phyloP scores from a whole-genome alignment of 768 basidiomycete species.

The Mycena galopus region DNA sequence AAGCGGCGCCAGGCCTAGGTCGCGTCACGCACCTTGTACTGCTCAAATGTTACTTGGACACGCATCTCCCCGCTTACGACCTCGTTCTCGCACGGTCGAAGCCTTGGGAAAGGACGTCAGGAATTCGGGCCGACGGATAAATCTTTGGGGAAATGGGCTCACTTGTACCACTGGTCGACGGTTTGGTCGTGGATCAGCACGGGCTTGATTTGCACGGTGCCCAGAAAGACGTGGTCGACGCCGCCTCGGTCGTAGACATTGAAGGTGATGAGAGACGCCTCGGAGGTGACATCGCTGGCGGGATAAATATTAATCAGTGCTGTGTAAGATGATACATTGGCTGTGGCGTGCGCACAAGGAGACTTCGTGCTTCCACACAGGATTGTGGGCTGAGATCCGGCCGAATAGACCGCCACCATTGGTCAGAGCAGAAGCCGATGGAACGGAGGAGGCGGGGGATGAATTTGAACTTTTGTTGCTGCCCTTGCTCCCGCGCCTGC shows the following conservation, averaged over 20 bases:
- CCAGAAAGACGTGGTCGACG: constrained; percentile 89
- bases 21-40: constrained; percentile 77
- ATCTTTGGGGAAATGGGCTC: constrained; percentile 50
- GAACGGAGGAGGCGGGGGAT: constrained; percentile 47
- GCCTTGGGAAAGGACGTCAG: constrained; percentile 56
- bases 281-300: constrained; percentile 92
- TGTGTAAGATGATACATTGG: constrained; percentile 33
- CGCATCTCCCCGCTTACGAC: constrained; percentile 93
- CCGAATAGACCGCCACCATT: constrained; percentile 67
- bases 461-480: constrained; percentile 59
- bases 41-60: constrained; percentile 94
- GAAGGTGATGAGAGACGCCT: constrained; percentile 84
- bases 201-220: constrained; percentile 92
- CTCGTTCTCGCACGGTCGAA: constrained; percentile 83
- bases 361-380: constrained; percentile 99
- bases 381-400: constrained; percentile 83
- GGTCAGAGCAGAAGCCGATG: constrained; percentile 44
- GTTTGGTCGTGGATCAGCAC: constrained; percentile 92
- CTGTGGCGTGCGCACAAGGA: constrained; percentile 93
- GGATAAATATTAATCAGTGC: constrained; percentile 19
- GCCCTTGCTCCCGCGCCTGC: constrained; percentile 52
- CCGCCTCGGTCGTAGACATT: constrained; percentile 93
- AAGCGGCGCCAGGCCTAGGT: constrained; percentile 29
- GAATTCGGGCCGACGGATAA: constrained; percentile 26
- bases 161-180: constrained; percentile 98